Evolutionary conservation across 2,329 filamentous ascomycete species (phyloP), one percentile per base, ranked within the genome.

Genomic region (Colletotrichum tanaceti): DNA sequence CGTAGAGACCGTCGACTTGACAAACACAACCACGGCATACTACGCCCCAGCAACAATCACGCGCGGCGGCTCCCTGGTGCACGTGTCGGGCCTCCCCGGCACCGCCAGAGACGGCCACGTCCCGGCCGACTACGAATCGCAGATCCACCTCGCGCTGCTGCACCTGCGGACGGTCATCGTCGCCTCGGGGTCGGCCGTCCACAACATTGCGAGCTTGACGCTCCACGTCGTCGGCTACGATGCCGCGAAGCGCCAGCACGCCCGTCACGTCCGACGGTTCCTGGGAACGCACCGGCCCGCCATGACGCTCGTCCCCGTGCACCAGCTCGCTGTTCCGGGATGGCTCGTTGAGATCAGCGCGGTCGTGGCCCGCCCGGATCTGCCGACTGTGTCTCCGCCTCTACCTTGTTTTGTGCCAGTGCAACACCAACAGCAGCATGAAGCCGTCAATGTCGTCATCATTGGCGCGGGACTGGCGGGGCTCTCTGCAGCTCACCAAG

Each of bases 321-420:
- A 76, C 0, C 70, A 76, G 41, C 76, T 85, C 4, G 82, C 82
- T 0, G 71, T 74, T 1, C 75, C 81, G 2, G 72, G 72, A 4
- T 81, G 77, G 75, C 73, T 81, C 3, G 80, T 84, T 69, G 81
- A 84, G 74, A 76, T 84, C 44, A 82, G 83, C 41, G 82, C 82
- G 6, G 73, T 81, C 4, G 74, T 78, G 7, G 74, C 72, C 7
- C 18, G 72, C 6, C 71, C 71, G 9, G 68, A 74, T 35, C 28
- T 53, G 44, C 28, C 22, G n/a, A 0, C 20, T 61, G n/a, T n/a
- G n/a, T n/a, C n/a, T n/a, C n/a, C n/a, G n/a, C n/a, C n/a, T n/a
- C n/a, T n/a, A n/a, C n/a, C n/a, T n/a, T n/a, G n/a, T n/a, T n/a
- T n/a, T n/a, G n/a, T n/a, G n/a, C n/a, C n/a, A n/a, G n/a, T n/a